Evolutionary conservation across 1,284 basidiomycete species (phyloP).

Genomic region (Cutaneotrichosporon dermatis): DNA sequence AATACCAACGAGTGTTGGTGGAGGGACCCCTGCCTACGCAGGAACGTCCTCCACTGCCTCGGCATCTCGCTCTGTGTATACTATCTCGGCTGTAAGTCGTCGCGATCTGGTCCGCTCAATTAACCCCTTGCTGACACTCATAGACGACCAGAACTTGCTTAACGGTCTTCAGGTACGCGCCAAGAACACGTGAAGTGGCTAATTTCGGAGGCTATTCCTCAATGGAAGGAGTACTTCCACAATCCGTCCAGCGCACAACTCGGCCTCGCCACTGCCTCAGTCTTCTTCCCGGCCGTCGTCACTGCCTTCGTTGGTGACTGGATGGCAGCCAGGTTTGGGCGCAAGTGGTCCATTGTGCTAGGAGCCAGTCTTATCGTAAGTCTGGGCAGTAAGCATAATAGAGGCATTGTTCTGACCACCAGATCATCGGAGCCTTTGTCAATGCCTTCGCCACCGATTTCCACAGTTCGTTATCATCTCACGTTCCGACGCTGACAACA

Average conservation of each 20-base stretch:
- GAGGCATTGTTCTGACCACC: background rate
- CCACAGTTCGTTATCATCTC: background rate
- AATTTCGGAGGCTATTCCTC: constrained; percentile 10
- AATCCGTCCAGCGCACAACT: constrained; percentile 22
- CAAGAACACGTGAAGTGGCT: no score
- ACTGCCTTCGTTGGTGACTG: constrained; percentile 24
- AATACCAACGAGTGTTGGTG: constrained; percentile 18
- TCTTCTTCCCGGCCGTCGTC: constrained; percentile 30
- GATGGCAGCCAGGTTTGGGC: constrained; percentile 22
- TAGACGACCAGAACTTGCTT: constrained; percentile 25
- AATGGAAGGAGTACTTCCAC: constrained; percentile 30
- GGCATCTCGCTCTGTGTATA: constrained; percentile 19
- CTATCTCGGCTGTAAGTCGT: constrained; percentile 17
- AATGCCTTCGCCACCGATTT: constrained; percentile 19
- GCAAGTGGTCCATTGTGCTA: constrained; percentile 20
- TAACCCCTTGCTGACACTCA: background rate
- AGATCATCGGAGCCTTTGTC: constrained; percentile 17
- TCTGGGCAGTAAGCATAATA: constrained; percentile 1
- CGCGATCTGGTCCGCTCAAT: background rate
- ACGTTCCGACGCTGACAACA: background rate
- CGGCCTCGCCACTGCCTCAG: constrained; percentile 24
- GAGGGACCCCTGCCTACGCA: constrained; percentile 16
- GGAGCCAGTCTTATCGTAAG: constrained; percentile 25
- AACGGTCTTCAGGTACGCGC: constrained; percentile 19
- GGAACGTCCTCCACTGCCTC: constrained; percentile 16